These are phyloP conservation scores for Saturnispora hagleri DNA, from an alignment of 805 yeast genomes.

Conservation along the genomic window DNA sequence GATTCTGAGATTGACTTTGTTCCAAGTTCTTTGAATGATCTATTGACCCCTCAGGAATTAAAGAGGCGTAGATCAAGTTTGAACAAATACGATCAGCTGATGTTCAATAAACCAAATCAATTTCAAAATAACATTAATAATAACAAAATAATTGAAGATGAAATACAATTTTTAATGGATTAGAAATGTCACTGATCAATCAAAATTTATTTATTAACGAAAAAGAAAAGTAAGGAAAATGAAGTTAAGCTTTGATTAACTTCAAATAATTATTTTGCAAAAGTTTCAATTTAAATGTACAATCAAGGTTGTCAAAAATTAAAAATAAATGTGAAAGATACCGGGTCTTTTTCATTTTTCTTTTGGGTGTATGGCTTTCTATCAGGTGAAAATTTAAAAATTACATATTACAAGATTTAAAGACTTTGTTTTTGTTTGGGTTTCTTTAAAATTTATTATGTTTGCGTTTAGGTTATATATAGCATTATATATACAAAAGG, in stretches of 20 bases:
- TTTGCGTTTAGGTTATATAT: background rate
- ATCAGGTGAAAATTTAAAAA: background rate
- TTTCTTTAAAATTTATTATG: background rate
- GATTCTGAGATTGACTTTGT: conserved; percentile 57
- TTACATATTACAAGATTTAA: too few species aligned
- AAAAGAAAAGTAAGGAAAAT: background rate
- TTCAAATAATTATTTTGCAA: background rate
- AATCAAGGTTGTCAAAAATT: background rate
- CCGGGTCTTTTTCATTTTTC: background rate
- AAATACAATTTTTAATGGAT: conserved; percentile 30
- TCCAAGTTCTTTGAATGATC: conserved; percentile 72
- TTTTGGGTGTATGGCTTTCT: background rate
- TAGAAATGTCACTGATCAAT: background rate
- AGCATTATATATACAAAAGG: too few species aligned
- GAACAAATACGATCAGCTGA: conserved; percentile 2
- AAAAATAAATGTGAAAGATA: background rate
- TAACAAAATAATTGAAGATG: conserved; percentile 13
- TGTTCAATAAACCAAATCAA: conserved; percentile 8
- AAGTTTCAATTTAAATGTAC: background rate
- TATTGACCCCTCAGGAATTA: conserved; percentile 74
- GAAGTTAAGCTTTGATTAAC: background rate
- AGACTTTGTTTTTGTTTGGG: background rate
- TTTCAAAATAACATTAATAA: conserved; percentile 3
- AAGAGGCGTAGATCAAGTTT: conserved; percentile 53
- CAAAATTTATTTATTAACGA: background rate